Conservation (phyloP, 306 rosid genomes). For the Castanopsis chinensis region DNA sequence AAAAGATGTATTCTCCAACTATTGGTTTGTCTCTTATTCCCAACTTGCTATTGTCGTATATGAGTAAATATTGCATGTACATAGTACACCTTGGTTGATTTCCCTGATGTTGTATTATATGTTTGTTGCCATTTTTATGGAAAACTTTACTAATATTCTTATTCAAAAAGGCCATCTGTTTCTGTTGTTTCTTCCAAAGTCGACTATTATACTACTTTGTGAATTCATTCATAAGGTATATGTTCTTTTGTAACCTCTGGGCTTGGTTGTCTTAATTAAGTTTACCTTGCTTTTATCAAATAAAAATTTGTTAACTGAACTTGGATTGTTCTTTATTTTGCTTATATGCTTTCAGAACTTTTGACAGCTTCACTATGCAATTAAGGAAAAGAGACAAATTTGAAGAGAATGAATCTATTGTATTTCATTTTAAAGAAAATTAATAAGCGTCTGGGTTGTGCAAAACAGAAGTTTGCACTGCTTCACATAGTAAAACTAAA, state of each 20-base stretch:
- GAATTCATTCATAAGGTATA: constrained; percentile 7
- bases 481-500: neutral
- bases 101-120: neutral
- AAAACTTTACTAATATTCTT: neutral
- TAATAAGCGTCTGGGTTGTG: neutral
- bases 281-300: neutral
- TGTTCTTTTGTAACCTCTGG: neutral
- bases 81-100: neutral
- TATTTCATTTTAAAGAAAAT: neutral
- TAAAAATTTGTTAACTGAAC: neutral
- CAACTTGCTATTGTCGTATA: neutral
- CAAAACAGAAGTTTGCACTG: neutral
- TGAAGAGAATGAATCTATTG: neutral
- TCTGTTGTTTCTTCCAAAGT: neutral
- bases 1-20: constrained; percentile 56
- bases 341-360: constrained; percentile 5
- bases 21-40: constrained; percentile 49
- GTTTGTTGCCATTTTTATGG: neutral
- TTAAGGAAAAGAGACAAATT: neutral
- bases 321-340: neutral
- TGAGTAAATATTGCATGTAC: neutral
- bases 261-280: neutral
- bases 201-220: neutral
- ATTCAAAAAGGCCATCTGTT: neutral
- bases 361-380: neutral